Evolutionary conservation across 257 asterid genomes (phyloP), one percentile per base, ranked within the genome.

Genomic region (Mitragyna speciosa): DNA sequence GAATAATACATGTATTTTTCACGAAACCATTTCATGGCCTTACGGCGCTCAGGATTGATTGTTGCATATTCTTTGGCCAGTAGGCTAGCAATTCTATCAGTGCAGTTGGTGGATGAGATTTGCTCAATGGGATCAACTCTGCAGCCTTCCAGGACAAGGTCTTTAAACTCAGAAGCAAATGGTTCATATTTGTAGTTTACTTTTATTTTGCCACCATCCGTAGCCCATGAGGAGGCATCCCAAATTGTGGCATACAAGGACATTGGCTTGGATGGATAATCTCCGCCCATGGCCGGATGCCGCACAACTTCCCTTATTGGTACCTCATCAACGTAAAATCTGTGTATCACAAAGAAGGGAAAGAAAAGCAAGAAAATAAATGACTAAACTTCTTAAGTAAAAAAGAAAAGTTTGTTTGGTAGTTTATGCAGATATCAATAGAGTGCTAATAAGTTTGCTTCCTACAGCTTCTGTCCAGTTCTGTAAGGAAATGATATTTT

Each of bases 161-260:
- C 94, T 5, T 78, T 76, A 83, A 95, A 91, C 74, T 89, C 93
- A 3, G 99, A 85, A 5, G 82, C 82, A 73, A 95, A 95, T 47
- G 99, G 99, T 52, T 95, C 90, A 80, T 78, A 84, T 24, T 78
- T 74, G 84, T 95, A 93, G 88, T 95, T 66, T 9, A 93, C 97
- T 78, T 91, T 95, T 80, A 85, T 90, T 76, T 87, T 90, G 76
- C 99, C 99, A 2, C 99, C 99, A 70, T 87, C 84, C 3, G 99
- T 95, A 15, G 99, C 99, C 99, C 99, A 95, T 3, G 92, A 74
- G 0, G 99, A 95, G 9, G 97, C 99, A 49, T 95, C 99, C 99
- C 99, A 95, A 16, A 95, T 93, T 73, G 99, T 95, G 75, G 96
- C 98, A 76, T 95, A 95, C 2, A 93, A 75, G 33, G 99, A 90